Evolutionary conservation across 2,329 filamentous ascomycete species (phyloP).

Genomic region (Curvularia sp.): DNA sequence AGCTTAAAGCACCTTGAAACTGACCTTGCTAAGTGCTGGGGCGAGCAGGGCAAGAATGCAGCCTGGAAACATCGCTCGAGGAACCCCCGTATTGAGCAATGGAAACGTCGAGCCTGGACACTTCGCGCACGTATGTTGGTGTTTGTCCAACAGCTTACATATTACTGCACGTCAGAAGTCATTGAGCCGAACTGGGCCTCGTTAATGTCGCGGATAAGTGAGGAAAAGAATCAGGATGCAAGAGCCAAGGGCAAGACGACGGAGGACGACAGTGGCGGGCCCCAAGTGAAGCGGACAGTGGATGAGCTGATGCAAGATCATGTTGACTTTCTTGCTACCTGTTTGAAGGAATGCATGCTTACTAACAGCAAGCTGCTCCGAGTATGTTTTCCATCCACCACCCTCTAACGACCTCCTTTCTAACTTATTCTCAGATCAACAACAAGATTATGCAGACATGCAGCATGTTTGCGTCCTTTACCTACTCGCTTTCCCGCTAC

Average conservation of each 20-base stretch:
- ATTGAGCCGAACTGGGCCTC: slow-evolving; percentile 97
- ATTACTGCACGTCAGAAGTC: slow-evolving; percentile 96
- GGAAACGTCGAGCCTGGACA: slow-evolving; percentile 93
- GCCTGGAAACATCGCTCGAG: slow-evolving; percentile 84
- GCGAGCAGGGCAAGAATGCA: slow-evolving; percentile 80
- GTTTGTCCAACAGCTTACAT: slow-evolving; percentile 94
- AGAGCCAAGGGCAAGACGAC: slow-evolving; percentile 26
- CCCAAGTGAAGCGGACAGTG: slow-evolving; percentile 75
- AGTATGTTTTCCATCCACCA: slow-evolving; percentile 59
- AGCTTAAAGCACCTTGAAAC: slow-evolving; percentile 89
- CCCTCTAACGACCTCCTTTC: background rate
- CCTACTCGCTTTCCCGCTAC: slow-evolving; percentile 82
- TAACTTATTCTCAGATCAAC: slow-evolving; percentile 72
- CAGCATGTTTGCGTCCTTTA: slow-evolving; percentile 91
- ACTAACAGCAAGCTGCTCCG: slow-evolving; percentile 94
- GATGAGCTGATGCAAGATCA: slow-evolving; percentile 99
- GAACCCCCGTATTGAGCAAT: slow-evolving; percentile 77
- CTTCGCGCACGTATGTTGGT: slow-evolving; percentile 92
- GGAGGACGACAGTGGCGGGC: slow-evolving; percentile 45
- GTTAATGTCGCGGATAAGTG: slow-evolving; percentile 83
- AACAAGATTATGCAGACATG: slow-evolving; percentile 97
- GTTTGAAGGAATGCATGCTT: slow-evolving; percentile 98
- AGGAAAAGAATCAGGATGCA: slow-evolving; percentile 57
- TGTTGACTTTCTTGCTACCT: slow-evolving; percentile 96
- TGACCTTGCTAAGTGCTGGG: slow-evolving; percentile 86